Conservation (phyloP, 176 grass and related monocot genomes). For the Oropetium thomaeum region DNA sequence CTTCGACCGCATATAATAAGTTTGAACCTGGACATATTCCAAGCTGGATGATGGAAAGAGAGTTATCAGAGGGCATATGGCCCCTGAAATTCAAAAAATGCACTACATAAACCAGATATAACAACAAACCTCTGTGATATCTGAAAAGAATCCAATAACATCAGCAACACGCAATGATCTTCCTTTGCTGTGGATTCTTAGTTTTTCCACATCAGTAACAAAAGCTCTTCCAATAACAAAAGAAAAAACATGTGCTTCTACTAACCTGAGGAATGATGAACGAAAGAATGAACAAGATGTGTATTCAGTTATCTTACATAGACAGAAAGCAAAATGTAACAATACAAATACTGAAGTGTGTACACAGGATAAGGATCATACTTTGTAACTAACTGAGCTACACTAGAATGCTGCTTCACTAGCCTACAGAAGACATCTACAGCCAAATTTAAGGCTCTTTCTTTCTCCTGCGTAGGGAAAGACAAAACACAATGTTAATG, state of each 20-base stretch:
- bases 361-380: constrained; percentile 39
- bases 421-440: constrained; percentile 98
- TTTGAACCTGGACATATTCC: constrained; percentile 90
- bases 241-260: constrained; percentile 99
- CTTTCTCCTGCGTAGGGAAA: constrained; percentile 86
- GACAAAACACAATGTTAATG: constrained; percentile 31
- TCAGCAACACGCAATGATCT: constrained; percentile 74
- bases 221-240: constrained; percentile 99
- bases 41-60: constrained; percentile 55
- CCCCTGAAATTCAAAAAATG: constrained; percentile 11
- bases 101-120: constrained; percentile 13
- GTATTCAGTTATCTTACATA: constrained; percentile 18
- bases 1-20: constrained; percentile 87
- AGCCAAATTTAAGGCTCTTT: constrained; percentile 91
- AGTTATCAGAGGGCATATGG: constrained; percentile 27
- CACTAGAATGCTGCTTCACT: constrained; percentile 90
- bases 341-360: not conserved
- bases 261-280: constrained; percentile 73
- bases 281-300: not conserved
- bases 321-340: not conserved
- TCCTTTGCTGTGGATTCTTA: constrained; percentile 87
- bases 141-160: constrained; percentile 88
- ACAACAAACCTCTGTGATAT: constrained; percentile 71
- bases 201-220: constrained; percentile 95
- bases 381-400: constrained; percentile 93